Percentiles rank a stretch among this genome's conserved stretches.
Evolutionary conservation across 1,284 basidiomycete genomes (phyloP).

Genomic region (Sporisorium exsertum): DNA sequence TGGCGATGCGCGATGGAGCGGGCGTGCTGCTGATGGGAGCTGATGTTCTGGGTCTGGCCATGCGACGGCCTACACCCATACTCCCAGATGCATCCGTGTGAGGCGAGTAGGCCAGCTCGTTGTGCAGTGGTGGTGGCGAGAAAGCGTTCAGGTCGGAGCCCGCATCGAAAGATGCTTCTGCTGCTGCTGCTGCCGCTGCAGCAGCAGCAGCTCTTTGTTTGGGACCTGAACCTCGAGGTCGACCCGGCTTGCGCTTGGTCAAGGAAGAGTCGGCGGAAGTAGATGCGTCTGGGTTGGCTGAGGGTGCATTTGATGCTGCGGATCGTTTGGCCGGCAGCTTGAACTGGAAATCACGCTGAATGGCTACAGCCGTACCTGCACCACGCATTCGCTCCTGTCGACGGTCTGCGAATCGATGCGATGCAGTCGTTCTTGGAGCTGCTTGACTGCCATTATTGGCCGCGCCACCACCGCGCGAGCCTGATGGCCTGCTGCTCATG

Average conservation of each 20-base stretch:
- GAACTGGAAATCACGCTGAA: constrained; percentile 51
- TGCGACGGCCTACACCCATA: constrained; percentile 28
- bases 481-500: constrained; percentile 27
- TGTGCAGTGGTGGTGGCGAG: constrained; percentile 7
- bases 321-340: constrained; percentile 32
- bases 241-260: constrained; percentile 15
- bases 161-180: constrained; percentile 14
- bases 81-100: constrained; percentile 32
- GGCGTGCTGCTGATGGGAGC: constrained; percentile 47
- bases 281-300: constrained; percentile 13
- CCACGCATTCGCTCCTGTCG: constrained; percentile 54
- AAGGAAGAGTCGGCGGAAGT: constrained; percentile 17
- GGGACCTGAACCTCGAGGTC: constrained; percentile 28
- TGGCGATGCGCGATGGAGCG: constrained; percentile 29
- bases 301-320: constrained; percentile 7
- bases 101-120: constrained; percentile 6
- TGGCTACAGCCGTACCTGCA: constrained; percentile 46
- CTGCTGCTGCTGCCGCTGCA: constrained; percentile 13
- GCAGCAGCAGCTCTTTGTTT: constrained; percentile 22
- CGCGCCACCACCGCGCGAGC: constrained; percentile 18
- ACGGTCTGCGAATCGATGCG: constrained; percentile 44
- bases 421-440: constrained; percentile 17
- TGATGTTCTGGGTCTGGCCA: constrained; percentile 13
- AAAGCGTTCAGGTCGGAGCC: neutral
- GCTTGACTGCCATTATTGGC: constrained; percentile 21